phyloP scores from a whole-genome alignment of 2,329 filamentous ascomycete species.

The Fusarium sp. region DNA sequence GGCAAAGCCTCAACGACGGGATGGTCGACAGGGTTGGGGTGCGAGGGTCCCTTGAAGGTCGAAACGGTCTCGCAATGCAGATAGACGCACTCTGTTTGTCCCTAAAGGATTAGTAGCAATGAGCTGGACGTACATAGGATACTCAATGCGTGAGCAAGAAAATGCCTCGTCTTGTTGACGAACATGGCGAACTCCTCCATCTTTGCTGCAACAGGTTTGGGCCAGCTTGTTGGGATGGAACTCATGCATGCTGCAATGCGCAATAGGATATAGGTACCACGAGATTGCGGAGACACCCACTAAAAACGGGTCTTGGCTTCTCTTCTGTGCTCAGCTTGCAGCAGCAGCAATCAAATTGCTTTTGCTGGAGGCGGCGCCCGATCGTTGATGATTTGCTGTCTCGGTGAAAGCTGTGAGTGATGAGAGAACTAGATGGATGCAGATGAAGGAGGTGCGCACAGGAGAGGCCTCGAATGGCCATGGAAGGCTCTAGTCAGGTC shows the following conservation, averaged over 20 bases:
- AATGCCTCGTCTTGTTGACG: constrained; percentile 8
- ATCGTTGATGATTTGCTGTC: neutral
- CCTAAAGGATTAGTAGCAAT: constrained; percentile 12
- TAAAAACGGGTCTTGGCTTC: constrained; percentile 1
- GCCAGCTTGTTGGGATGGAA: constrained; percentile 2
- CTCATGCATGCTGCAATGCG: constrained; percentile 5
- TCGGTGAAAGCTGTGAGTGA: neutral
- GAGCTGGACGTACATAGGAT: neutral
- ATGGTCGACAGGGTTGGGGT: constrained; percentile 9
- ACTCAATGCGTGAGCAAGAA: neutral
- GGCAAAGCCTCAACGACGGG: constrained; percentile 6
- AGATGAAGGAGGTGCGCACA: neutral
- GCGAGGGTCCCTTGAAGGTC: constrained; percentile 10
- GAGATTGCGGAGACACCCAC: neutral
- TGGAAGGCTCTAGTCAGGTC: neutral
- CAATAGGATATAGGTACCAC: neutral
- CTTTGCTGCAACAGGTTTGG: constrained; percentile 2
- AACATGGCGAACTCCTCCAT: constrained; percentile 6
- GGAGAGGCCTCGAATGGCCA: neutral
- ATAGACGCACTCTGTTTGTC: constrained; percentile 15
- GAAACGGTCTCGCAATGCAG: constrained; percentile 10
- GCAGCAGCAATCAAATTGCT: neutral
- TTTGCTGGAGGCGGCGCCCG: neutral
- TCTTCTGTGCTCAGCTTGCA: constrained; percentile 4
- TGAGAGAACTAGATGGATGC: neutral